Conservation (phyloP, 2,329 filamentous ascomycete species). For the Biscogniauxia marginata region DNA sequence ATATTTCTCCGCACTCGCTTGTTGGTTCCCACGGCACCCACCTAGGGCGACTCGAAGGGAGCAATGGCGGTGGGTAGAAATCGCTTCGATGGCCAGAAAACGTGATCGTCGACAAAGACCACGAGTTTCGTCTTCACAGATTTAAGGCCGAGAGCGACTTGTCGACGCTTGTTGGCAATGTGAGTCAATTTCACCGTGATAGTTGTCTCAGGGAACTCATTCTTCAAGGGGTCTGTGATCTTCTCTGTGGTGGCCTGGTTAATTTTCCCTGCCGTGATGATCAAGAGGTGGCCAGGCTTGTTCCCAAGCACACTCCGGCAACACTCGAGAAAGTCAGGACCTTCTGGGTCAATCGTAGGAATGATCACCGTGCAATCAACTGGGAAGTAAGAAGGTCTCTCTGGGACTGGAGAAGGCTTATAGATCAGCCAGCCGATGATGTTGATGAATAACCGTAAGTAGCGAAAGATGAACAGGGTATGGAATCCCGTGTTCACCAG, state of each 20-base stretch:
- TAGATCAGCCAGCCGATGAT: constrained; percentile 1
- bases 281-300: constrained; percentile 36
- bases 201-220: constrained; percentile 15
- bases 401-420: neutral
- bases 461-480: neutral
- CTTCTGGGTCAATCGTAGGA: constrained; percentile 47
- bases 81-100: constrained; percentile 42
- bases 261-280: constrained; percentile 44
- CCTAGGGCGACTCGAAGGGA: constrained; percentile 41
- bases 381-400: neutral
- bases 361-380: constrained; percentile 50
- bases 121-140: constrained; percentile 41
- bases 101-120: constrained; percentile 52
- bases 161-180: constrained; percentile 47
- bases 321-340: constrained; percentile 41
- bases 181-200: constrained; percentile 33
- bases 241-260: constrained; percentile 22
- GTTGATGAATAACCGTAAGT: neutral
- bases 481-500: neutral
- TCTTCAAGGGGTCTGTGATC: constrained; percentile 6
- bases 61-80: constrained; percentile 45
- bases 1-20: constrained; percentile 45
- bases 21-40: constrained; percentile 56
- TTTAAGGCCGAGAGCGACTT: constrained; percentile 42
- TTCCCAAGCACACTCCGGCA: constrained; percentile 41